These are phyloP conservation scores for Ophiobolus disseminans DNA, from an alignment of 2,329 filamentous ascomycete genomes.

Conservation along the genomic window DNA sequence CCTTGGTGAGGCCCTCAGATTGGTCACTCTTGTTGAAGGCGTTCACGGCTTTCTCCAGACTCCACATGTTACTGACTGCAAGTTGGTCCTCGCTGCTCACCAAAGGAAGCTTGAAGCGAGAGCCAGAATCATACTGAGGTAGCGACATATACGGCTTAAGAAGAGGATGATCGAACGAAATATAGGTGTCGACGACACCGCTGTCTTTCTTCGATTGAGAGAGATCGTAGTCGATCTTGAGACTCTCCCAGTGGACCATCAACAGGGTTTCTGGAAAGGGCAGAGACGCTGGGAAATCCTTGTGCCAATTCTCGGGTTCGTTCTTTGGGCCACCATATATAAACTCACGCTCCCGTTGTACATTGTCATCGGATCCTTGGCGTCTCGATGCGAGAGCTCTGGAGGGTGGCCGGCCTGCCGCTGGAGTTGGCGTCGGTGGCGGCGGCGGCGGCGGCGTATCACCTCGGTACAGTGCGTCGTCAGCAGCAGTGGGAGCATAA, in stretches of 20 bases:
- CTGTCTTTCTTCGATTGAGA: conserved; percentile 19
- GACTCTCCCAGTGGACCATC: conserved; percentile 39
- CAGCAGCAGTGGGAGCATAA: conserved; percentile 2
- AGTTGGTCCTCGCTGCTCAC: conserved; percentile 1
- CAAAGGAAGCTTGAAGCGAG: conserved; percentile 35
- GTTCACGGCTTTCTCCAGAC: conserved; percentile 12
- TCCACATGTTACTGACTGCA: conserved; percentile 4
- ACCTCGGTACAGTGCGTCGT: conserved; percentile 3
- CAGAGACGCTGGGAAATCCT: conserved; percentile 25
- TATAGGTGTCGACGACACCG: conserved; percentile 17
- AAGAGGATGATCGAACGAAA: conserved; percentile 22
- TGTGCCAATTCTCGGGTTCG: conserved; percentile 30
- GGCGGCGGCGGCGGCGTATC: neutral
- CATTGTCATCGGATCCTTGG: neutral
- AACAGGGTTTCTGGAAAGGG: conserved; percentile 38
- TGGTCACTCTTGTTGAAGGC: conserved; percentile 15
- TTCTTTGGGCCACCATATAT: conserved; percentile 36
- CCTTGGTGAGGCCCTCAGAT: conserved; percentile 4
- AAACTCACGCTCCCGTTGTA: conserved; percentile 18
- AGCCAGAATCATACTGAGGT: conserved; percentile 35
- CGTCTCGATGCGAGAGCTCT: neutral
- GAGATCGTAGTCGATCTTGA: conserved; percentile 37
- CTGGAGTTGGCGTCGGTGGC: neutral
- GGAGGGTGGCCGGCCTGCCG: neutral
- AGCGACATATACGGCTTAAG: conserved; percentile 17